These are phyloP conservation scores for Fusarium verticillioides DNA, from an alignment of 2,329 filamentous ascomycete genomes.

Conservation along the genomic window DNA sequence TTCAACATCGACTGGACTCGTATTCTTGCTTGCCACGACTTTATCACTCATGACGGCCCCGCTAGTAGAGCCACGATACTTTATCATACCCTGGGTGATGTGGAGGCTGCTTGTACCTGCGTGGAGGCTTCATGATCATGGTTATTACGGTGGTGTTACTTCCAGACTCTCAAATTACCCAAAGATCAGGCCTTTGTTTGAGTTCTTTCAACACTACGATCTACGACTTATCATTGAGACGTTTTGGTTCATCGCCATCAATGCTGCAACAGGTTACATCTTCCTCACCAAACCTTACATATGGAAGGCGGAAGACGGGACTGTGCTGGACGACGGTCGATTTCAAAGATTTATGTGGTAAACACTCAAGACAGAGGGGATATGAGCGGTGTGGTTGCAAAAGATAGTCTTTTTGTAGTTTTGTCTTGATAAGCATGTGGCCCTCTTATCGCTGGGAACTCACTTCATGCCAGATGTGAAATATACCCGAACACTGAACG, in stretches of 20 bases:
- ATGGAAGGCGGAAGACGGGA: conserved; percentile 68
- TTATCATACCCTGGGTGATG: conserved; percentile 93
- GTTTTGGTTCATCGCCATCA: conserved; percentile 74
- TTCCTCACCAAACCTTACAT: conserved; percentile 76
- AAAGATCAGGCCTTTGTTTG: neutral
- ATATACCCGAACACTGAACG: conserved; percentile 28
- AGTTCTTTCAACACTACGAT: conserved; percentile 49
- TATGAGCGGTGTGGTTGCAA: conserved; percentile 1
- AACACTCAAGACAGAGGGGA: neutral
- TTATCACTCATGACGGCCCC: conserved; percentile 88
- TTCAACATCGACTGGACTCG: conserved; percentile 62
- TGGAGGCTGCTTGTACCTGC: conserved; percentile 84
- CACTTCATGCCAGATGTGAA: conserved; percentile 10
- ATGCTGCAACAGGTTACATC: conserved; percentile 73
- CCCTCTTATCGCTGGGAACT: conserved; percentile 13
- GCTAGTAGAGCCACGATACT: conserved; percentile 94
- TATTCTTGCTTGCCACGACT: conserved; percentile 74
- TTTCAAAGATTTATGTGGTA: conserved; percentile 87
- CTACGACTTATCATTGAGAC: conserved; percentile 70
- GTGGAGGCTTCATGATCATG: conserved; percentile 48
- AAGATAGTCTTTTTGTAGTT: conserved; percentile 38
- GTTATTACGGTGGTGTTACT: neutral
- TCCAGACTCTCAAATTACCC: neutral
- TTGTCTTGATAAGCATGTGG: conserved; percentile 21
- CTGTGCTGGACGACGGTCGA: conserved; percentile 63